Evolutionary conservation across 192 early-diverging fungal genomes (phyloP).

Genomic region (Coemansia sp.): DNA sequence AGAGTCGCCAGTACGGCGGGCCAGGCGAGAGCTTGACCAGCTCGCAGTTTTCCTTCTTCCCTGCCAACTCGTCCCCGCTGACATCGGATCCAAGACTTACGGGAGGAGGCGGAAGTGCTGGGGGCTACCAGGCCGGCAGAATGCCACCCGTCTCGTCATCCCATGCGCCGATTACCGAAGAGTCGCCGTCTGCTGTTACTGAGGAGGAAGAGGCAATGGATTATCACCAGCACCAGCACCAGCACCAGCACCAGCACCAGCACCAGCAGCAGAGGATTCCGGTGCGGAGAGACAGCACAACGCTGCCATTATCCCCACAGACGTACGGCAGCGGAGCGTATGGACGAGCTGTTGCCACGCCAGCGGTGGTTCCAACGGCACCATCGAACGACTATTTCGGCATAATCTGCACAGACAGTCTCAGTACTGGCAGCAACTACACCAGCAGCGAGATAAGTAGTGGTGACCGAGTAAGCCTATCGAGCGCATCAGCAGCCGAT

Average conservation of each 20-base stretch:
- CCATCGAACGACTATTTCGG: slow-evolving; percentile 40
- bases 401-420: background rate
- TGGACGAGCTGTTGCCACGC: background rate
- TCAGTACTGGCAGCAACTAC: slow-evolving; percentile 12
- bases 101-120: background rate
- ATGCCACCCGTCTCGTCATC: background rate
- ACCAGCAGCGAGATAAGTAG: background rate
- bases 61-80: slow-evolving; percentile 22
- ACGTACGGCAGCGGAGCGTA: background rate
- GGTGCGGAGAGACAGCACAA: background rate
- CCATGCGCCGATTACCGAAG: slow-evolving; percentile 25
- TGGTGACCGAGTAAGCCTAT: slow-evolving; percentile 6
- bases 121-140: too few relatives aligned
- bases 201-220: slow-evolving; percentile 8
- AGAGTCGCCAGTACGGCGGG: slow-evolving; percentile 3
- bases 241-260: background rate
- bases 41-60: slow-evolving; percentile 10
- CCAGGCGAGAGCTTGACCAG: background rate
- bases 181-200: slow-evolving; percentile 6
- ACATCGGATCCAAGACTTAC: background rate
- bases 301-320: slow-evolving; percentile 14
- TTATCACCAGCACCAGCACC: background rate
- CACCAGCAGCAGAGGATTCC: background rate
- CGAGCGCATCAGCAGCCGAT: slow-evolving; percentile 19
- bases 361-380: slow-evolving; percentile 8